These are phyloP conservation scores for Arctium minus DNA, from an alignment of 129 eudicot species.

Conservation along the genomic window DNA sequence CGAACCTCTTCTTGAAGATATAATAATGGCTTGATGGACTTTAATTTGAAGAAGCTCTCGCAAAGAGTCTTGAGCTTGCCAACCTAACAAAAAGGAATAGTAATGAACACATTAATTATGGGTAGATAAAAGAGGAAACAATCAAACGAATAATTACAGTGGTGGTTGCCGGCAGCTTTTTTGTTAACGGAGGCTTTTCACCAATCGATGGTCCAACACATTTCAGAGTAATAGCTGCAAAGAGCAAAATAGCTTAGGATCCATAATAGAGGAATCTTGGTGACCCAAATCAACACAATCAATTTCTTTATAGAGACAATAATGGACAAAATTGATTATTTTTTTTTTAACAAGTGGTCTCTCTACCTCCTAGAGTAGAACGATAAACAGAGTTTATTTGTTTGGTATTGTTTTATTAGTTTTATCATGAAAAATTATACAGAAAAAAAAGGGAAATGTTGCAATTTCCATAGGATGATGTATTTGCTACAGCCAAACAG, in stretches of 20 bases:
- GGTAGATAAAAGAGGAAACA: not conserved
- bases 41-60: conserved; percentile 83
- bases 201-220: conserved; percentile 91
- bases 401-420: not conserved
- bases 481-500: not conserved
- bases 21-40: conserved; percentile 51
- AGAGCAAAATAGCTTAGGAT: not conserved
- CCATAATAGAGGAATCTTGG: not conserved
- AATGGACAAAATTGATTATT: too few species aligned
- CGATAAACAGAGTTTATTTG: not conserved
- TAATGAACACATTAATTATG: not conserved
- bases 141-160: conserved; percentile 37
- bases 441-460: not conserved
- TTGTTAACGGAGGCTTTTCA: conserved; percentile 73
- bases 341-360: too few species aligned
- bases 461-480: not conserved
- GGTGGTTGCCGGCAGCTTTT: conserved; percentile 83
- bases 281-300: not conserved
- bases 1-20: conserved; percentile 93
- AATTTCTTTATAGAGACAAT: not conserved
- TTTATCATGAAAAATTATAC: not conserved
- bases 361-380: too few species aligned
- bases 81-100: conserved; percentile 35
- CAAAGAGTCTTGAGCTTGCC: conserved; percentile 94
- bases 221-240: conserved; percentile 74